Percentiles rank a stretch among this genome's conserved stretches.
These are phyloP conservation scores for Neolentinus lepideus DNA, from an alignment of 1,284 basidiomycete genomes.

Conservation along the genomic window DNA sequence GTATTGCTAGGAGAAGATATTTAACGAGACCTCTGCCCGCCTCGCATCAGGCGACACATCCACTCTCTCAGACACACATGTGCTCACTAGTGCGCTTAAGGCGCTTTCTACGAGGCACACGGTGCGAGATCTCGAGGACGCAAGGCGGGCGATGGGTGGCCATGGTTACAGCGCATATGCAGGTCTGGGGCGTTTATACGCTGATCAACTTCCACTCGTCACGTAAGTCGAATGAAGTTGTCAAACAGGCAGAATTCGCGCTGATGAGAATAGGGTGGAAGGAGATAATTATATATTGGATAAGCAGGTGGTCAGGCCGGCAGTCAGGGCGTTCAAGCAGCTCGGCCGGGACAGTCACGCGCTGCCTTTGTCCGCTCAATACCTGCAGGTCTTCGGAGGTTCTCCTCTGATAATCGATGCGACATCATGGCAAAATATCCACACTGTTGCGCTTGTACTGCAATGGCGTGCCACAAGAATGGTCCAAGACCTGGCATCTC, in stretches of 20 bases:
- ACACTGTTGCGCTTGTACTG: constrained; percentile 37
- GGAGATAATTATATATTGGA: constrained; percentile 76
- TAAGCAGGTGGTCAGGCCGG: constrained; percentile 65
- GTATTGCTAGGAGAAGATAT: constrained; percentile 37
- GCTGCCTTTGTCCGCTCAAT: constrained; percentile 43
- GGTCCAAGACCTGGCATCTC: constrained; percentile 38
- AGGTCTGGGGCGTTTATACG: constrained; percentile 60
- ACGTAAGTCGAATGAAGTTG: constrained; percentile 35
- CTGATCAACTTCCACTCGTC: constrained; percentile 55
- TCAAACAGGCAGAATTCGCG: not conserved
- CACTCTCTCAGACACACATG: constrained; percentile 65
- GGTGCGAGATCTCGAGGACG: constrained; percentile 58
- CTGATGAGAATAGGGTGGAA: constrained; percentile 43
- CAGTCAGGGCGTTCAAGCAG: constrained; percentile 49
- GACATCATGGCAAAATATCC: constrained; percentile 30
- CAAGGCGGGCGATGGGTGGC: constrained; percentile 69
- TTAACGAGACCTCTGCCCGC: constrained; percentile 38
- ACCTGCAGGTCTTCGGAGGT: constrained; percentile 41
- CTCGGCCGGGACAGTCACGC: constrained; percentile 19
- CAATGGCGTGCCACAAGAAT: constrained; percentile 58
- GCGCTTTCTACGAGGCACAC: constrained; percentile 46
- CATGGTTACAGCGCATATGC: constrained; percentile 71
- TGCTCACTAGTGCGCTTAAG: constrained; percentile 66
- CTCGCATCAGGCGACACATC: constrained; percentile 52
- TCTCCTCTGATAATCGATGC: constrained; percentile 11